phyloP scores from a whole-genome alignment of 306 rosid species.

The Parietaria judaica region DNA sequence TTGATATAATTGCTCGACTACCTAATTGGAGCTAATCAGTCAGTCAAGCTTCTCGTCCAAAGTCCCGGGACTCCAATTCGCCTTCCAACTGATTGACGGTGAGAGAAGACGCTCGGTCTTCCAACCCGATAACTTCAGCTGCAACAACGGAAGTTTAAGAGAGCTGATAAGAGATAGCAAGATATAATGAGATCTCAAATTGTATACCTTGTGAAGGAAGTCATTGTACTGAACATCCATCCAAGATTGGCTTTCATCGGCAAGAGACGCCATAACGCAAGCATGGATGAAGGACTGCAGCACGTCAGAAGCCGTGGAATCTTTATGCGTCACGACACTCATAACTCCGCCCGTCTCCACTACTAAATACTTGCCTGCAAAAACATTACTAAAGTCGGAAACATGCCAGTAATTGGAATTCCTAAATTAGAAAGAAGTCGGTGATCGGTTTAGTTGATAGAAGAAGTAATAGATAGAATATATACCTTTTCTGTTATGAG shows the following conservation, averaged over 20 bases:
- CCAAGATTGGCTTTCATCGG: conserved; percentile 63
- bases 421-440: conserved; percentile 11
- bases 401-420: conserved; percentile 8
- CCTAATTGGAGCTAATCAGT: conserved; percentile 7
- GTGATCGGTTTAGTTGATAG: neutral
- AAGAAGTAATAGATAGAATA: conserved; percentile 6
- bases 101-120: conserved; percentile 82
- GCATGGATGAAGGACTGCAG: conserved; percentile 75
- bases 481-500: conserved; percentile 59
- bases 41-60: conserved; percentile 53
- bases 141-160: conserved; percentile 17
- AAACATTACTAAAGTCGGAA: neutral
- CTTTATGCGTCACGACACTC: conserved; percentile 58
- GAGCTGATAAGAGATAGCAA: neutral
- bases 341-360: conserved; percentile 60
- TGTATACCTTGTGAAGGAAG: conserved; percentile 58
- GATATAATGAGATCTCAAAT: conserved; percentile 8
- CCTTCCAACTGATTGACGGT: conserved; percentile 67
- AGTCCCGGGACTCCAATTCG: conserved; percentile 61
- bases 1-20: neutral
- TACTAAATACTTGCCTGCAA: conserved; percentile 73
- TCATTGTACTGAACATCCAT: conserved; percentile 56
- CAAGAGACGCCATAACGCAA: conserved; percentile 39
- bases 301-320: conserved; percentile 57
- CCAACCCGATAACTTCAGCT: conserved; percentile 80